Percentiles rank a stretch among this genome's conserved stretches.
Evolutionary conservation across 306 rosid species (phyloP).

Genomic region (Hippophae rhamnoides): DNA sequence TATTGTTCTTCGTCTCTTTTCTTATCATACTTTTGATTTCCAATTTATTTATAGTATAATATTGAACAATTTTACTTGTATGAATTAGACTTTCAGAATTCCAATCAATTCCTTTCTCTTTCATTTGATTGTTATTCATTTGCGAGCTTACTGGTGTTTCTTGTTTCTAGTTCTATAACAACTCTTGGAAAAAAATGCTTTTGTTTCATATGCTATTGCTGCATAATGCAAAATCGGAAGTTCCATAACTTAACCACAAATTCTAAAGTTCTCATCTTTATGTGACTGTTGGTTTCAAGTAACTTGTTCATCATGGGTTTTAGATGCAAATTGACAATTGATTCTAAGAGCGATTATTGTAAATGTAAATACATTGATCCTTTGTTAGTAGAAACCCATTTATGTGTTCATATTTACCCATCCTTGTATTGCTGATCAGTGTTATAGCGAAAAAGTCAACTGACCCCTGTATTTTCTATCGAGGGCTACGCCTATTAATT

Average conservation of each 20-base stretch:
- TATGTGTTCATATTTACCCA: background rate
- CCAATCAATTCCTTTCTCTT: conserved; percentile 8
- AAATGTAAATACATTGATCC: conserved; percentile 5
- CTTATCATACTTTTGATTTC: conserved; percentile 34
- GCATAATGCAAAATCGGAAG: too few species aligned
- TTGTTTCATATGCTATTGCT: too few species aligned
- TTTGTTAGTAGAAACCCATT: conserved; percentile 9
- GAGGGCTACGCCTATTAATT: conserved; percentile 11
- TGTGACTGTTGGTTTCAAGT: background rate
- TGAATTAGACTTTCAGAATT: conserved; percentile 36
- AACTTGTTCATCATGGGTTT: too few species aligned
- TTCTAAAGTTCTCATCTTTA: background rate
- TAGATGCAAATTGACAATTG: background rate
- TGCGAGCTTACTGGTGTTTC: background rate
- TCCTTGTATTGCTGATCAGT: conserved; percentile 5
- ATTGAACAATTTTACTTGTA: conserved; percentile 65
- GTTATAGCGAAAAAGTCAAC: background rate
- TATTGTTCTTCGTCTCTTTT: conserved; percentile 21
- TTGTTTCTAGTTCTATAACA: too few species aligned
- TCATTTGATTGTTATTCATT: conserved; percentile 1
- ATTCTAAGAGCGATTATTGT: background rate
- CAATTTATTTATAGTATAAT: conserved; percentile 44
- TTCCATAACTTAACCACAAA: too few species aligned
- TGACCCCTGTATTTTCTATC: conserved; percentile 27
- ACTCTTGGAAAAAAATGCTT: too few species aligned